Base-by-base conservation (phyloP, 805 yeast genomes). In the Myxozyma melibiosi region DNA sequence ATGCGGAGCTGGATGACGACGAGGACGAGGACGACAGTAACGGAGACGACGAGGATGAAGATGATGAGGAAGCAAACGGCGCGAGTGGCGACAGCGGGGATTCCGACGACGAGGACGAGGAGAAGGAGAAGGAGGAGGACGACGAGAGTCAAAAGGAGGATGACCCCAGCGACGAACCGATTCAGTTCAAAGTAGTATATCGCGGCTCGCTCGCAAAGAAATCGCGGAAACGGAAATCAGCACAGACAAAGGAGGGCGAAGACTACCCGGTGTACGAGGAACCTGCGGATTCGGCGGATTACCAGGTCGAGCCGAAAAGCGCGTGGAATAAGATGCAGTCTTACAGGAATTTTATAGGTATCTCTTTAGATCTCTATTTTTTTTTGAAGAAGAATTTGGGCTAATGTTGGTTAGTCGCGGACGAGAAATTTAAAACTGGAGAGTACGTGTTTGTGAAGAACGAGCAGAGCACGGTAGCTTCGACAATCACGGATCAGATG, bases 391-490 rank as follows among this genome's bases (percentile, higher is more conserved):
- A 13, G 24, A 11, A 22, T 7, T 16, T 20, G n/a, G 47, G 31
- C 41, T 41, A 28, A 30, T 30, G 27, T 16, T 16, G n/a, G 11
- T 14, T 18, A 51, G 59, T 58, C n/a, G 60, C 57, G 16, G 53
- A 48, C 43, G 62, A 56, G 43, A 31, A 43, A 20, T 56, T 58
- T 35, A 30, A 53, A 4, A 44, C 47, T 16, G 63, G 58, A 9
- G 63, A 58, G 18, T 56, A 51, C 46, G 61, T 58, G 20, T 58
- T 47, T 41, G 61, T 58, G 30, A 57, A 51, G 7, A 62, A 57
- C 33, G 45, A 39, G 16, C 28, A 47, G 31, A 46, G 35, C 25
- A 13, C 38, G 28, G 11, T 37, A 5, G 52, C 44, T 2, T 31
- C 43, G 25, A 37, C 42, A 3, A 45, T 45, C 6, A 33, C 49